Base-by-base conservation (phyloP, 2,329 filamentous ascomycete species). In the Beauveria sp. region DNA sequence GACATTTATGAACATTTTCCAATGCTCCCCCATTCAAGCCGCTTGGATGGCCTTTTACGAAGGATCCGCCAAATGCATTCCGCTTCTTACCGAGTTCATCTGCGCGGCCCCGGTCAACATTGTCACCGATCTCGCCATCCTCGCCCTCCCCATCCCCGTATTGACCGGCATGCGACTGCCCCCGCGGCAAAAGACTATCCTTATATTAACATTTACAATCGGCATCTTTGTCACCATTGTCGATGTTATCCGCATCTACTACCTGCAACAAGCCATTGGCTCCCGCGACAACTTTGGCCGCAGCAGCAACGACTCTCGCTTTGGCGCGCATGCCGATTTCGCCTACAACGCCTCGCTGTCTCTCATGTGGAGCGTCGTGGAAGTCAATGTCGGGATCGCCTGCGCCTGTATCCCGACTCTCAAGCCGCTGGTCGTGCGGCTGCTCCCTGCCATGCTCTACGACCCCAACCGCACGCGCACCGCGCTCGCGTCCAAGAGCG, bases 361-460 rank as follows among this genome's bases (percentile, higher is more conserved):
- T 0, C 88, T 96, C 70, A 93, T 96, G 90, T 97, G 92, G 93
- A 93, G 90, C 18, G 89, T 88, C 14, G 86, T 97, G 59, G 92
- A 97, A 72, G 91, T 96, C 69, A 94, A 96, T 66, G 80, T 96
- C 1, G 92, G 91, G 20, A 92, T 97, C 67, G 88, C 92, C 65
- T 96, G 91, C 70, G 92, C 89, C 47, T 96, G 92, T 68, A 89
- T 97, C n/a, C 93, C 93, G 9, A 93, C 89, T 0, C 77, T 97
- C 64, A 97, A 97, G 71, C 92, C 93, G 1, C 78, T 97, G 7
- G 86, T 93, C 60, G 84, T 90, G 65, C 80, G 80, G 62, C 78
- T 85, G 57, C 73, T 85, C n/a, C 83, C 83, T 2, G 72, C 77
- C 22, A 82, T 85, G 75, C 70, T 85, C 10, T 72, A 83, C 64